Conservation (phyloP, 306 rosid species). For the Trifolium pratense region DNA sequence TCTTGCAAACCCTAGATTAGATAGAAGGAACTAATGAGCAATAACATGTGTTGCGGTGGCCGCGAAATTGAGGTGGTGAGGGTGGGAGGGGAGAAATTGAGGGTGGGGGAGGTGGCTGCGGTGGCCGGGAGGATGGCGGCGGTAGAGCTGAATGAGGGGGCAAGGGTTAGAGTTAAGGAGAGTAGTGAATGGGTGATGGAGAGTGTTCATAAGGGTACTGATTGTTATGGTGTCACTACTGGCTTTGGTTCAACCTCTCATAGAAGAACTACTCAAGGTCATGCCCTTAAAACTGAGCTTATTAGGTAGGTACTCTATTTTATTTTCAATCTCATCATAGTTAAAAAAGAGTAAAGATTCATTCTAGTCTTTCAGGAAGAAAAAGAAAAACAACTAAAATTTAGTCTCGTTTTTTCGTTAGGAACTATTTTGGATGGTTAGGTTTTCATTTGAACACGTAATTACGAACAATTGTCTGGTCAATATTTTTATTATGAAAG, state of each 20-base stretch:
- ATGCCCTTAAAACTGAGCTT: constrained; percentile 68
- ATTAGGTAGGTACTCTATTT: constrained; percentile 47
- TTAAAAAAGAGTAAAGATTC: not conserved
- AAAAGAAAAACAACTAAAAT: too few species aligned
- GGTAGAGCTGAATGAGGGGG: constrained; percentile 58
- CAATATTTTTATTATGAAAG: too few species aligned
- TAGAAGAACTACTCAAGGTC: constrained; percentile 62
- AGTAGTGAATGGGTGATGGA: constrained; percentile 84
- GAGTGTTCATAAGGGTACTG: constrained; percentile 58
- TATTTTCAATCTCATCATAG: not conserved
- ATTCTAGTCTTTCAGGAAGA: not conserved
- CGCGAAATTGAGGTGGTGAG: constrained; percentile 53
- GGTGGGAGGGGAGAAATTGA: constrained; percentile 61
- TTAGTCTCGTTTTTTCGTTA: too few species aligned
- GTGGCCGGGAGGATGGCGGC: constrained; percentile 36
- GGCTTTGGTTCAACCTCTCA: constrained; percentile 79
- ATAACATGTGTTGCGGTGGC: too few species aligned
- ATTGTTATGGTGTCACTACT: constrained; percentile 76
- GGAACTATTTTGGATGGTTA: not conserved
- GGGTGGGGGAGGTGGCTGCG: constrained; percentile 68
- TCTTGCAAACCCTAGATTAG: too few species aligned
- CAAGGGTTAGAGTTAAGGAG: constrained; percentile 60
- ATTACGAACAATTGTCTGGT: too few species aligned
- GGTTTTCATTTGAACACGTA: not conserved
- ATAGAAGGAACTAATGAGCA: too few species aligned